Base-by-base conservation (phyloP, 768 basidiomycete species). In the Cyathus striatus region DNA sequence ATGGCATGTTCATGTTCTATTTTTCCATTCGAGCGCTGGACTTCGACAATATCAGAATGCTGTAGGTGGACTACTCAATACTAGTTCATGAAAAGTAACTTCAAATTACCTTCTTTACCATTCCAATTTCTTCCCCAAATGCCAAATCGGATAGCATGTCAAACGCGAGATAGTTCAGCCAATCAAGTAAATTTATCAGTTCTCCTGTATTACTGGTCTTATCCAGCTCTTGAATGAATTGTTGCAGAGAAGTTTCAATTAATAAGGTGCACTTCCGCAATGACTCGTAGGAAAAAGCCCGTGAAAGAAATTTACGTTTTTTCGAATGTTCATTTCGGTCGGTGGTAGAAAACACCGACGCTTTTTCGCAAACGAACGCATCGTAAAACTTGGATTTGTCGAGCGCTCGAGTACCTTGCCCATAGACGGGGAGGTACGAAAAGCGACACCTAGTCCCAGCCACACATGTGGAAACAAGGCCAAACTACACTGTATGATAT, bases 101-200 rank as follows among this genome's bases (percentile, higher is more conserved):
- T 36, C 23, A 22, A 7, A 6, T 6, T 14, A 25, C 20, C 9
- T 14, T 18, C 22, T 18, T 6, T 9, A 64, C 42, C 62, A 64
- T 66, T 13, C 60, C 62, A 25, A 66, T 52, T 6, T 59, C 43
- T 43, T 60, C 55, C 5, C 63, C 65, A 37, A 65, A 66, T 2
- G 60, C 61, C 18, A 66, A 54, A 33, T 61, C 59, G 3, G 62
- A 61, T 9, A 65, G 45, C 23, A 61, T 49, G 38, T 65, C 63
- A 39, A 63, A 62, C 2, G 65, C 54, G 20, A 66, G 46, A 38
- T 58, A 65, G 44, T 66, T 63, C 47, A 66, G 53, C 61, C 61
- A 63, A 34, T 52, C 25, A 13, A 64, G 44, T 1, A 48, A 48
- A 44, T 61, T 53, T 20, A 58, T 42, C 22, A 45, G 42, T 34